Evolutionary conservation across 768 basidiomycete genomes (phyloP), one percentile per base, ranked within the genome.

Genomic region (Agaricus subrufescens): DNA sequence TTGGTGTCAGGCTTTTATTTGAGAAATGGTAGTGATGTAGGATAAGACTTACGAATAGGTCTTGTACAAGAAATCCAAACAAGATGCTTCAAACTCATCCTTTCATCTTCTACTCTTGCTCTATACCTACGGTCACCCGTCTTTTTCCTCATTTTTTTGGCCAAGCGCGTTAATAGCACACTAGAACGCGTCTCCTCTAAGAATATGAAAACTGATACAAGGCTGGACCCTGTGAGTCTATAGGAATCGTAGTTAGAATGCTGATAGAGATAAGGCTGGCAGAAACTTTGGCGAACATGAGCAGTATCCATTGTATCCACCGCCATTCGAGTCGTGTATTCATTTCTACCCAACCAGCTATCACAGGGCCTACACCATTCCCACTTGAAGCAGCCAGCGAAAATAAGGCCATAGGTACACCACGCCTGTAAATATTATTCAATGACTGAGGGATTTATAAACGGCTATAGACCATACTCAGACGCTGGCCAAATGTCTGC

Each of bases 381-480:
- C 65, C 48, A 51, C 25, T 45, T 27, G 48, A 10, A 0, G 84
- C 87, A 0, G 75, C 71, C 3, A 84, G 61, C 0, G 87, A 75
- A 66, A 91, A 95, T 1, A 88, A 65, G 0, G 86, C 75, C 89
- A 93, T 92, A 0, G 91, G 90, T 2, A 87, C 62, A 1, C 89
- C 89, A 4, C 91, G 87, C 46, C 87, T 90, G 55, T 9, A 14
- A 31, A 26, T 3, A 14, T 50, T 38, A 47, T 10, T 37, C 26
- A 8, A 54, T 10, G 15, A 26, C 40, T 4, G 39, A 29, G 26
- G 34, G 47, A 19, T 19, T 19, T 19, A 19, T 19, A 19, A 10
- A 10, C 7, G 40, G 31, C 30, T 15, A 26, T 34, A 34, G 8
- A 19, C 62, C 76, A 58, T 60, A 87, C 85, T 87, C 80, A 61